Evolutionary conservation across 2,329 filamentous ascomycete species (phyloP).

Genomic region (Xylariales sp.): DNA sequence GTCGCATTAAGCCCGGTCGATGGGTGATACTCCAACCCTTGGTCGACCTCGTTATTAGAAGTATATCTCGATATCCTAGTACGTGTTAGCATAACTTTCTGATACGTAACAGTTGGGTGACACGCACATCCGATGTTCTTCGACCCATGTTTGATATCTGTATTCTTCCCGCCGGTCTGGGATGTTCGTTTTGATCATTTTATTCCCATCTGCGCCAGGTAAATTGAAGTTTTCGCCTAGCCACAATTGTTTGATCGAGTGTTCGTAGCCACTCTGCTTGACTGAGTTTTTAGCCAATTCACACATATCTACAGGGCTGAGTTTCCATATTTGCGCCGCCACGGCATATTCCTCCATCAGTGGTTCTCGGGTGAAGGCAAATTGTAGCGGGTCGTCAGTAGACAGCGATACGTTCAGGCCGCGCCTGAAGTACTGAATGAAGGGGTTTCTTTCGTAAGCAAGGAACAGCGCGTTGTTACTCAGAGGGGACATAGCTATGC

Average conservation of each 20-base stretch:
- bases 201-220: constrained; percentile 85
- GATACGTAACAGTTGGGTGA: background rate
- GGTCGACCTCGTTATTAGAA: constrained; percentile 43
- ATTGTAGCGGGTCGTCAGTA: constrained; percentile 96
- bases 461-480: constrained; percentile 98
- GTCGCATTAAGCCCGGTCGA: constrained; percentile 32
- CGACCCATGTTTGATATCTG: constrained; percentile 83
- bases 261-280: constrained; percentile 92
- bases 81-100: constrained; percentile 28
- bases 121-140: constrained; percentile 86
- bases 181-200: constrained; percentile 95
- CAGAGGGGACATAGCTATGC: constrained; percentile 98
- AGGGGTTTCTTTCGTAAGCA: constrained; percentile 96
- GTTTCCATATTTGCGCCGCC: constrained; percentile 97
- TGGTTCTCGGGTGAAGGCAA: constrained; percentile 98
- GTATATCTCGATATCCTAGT: constrained; percentile 46
- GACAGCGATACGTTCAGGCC: constrained; percentile 96
- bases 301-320: constrained; percentile 97
- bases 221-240: constrained; percentile 81
- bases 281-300: constrained; percentile 97
- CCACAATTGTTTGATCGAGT: constrained; percentile 90
- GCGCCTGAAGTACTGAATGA: constrained; percentile 93
- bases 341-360: constrained; percentile 98
- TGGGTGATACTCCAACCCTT: constrained; percentile 43
- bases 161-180: constrained; percentile 93